Percentiles rank a stretch among this genome's conserved stretches.
phyloP scores from a whole-genome alignment of 371 early-diverging fungal species.

The Haplosporangium sp. region DNA sequence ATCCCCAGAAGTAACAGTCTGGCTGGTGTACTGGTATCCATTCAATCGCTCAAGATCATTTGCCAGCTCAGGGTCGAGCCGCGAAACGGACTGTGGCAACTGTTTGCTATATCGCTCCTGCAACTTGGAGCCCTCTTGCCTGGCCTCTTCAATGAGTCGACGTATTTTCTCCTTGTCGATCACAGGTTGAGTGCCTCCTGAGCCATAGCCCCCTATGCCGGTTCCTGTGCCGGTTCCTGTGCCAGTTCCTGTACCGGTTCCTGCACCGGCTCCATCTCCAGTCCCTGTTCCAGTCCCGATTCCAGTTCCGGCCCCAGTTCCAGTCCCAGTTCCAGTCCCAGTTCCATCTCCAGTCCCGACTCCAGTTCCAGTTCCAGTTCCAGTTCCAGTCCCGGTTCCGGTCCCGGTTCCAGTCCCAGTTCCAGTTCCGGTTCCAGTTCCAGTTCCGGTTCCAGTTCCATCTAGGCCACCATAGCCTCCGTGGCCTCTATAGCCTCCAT shows the following conservation, averaged over 20 bases:
- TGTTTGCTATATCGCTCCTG: slow-evolving; percentile 51
- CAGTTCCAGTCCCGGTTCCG: slow-evolving; percentile 7
- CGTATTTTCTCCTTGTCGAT: slow-evolving; percentile 50
- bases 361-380: slow-evolving; percentile 6
- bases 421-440: slow-evolving; percentile 19
- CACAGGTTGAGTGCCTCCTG: slow-evolving; percentile 21
- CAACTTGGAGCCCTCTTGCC: slow-evolving; percentile 38
- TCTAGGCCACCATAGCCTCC: too few relatives aligned
- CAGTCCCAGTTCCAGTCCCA: neutral
- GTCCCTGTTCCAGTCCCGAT: neutral
- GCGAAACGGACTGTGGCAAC: slow-evolving; percentile 24
- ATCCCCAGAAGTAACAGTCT: neutral
- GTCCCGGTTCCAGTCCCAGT: slow-evolving; percentile 5
- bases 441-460: neutral
- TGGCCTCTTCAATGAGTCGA: slow-evolving; percentile 46
- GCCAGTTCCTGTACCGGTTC: neutral
- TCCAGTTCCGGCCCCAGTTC: neutral
- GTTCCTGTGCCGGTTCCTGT: slow-evolving; percentile 7
- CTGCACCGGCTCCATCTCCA: neutral
- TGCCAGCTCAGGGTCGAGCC: slow-evolving; percentile 22
- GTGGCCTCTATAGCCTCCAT: too few relatives aligned
- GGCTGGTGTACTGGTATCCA: slow-evolving; percentile 33
- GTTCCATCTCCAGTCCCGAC: slow-evolving; percentile 7
- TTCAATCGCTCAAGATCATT: slow-evolving; percentile 35
- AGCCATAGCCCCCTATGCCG: neutral